These are phyloP conservation scores for Rhizophora mangle DNA, from an alignment of 345 rosid genomes.

Conservation along the genomic window DNA sequence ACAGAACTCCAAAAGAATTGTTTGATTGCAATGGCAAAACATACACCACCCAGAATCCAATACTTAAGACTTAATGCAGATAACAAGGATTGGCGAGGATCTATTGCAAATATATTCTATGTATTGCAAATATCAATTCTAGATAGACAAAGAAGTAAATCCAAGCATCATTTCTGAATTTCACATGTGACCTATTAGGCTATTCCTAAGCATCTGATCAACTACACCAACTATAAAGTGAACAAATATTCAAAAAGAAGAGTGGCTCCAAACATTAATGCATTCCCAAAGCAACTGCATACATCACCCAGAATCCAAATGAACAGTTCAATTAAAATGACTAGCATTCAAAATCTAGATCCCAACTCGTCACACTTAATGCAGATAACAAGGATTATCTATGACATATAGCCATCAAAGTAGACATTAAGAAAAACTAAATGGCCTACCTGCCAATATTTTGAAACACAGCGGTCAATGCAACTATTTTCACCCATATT, in stretches of 20 bases:
- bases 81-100: too few relatives aligned
- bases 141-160: not conserved
- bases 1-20: not conserved
- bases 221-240: constrained; percentile 30
- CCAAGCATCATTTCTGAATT: not conserved
- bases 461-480: constrained; percentile 96
- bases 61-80: not conserved
- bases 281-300: not conserved
- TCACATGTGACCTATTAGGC: constrained; percentile 55
- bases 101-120: too few relatives aligned
- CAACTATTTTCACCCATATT: constrained; percentile 99
- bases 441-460: constrained; percentile 79
- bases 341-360: not conserved
- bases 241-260: not conserved
- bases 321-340: not conserved
- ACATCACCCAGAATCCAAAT: not conserved
- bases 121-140: not conserved
- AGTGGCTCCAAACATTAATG: not conserved
- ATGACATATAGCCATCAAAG: not conserved
- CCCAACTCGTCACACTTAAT: not conserved
- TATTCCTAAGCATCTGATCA: constrained; percentile 78
- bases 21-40: not conserved
- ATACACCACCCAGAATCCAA: not conserved
- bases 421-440: not conserved
- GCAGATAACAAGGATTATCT: not conserved